Conservation (phyloP, 345 rosid genomes). For the Abelmoschus esculentus region DNA sequence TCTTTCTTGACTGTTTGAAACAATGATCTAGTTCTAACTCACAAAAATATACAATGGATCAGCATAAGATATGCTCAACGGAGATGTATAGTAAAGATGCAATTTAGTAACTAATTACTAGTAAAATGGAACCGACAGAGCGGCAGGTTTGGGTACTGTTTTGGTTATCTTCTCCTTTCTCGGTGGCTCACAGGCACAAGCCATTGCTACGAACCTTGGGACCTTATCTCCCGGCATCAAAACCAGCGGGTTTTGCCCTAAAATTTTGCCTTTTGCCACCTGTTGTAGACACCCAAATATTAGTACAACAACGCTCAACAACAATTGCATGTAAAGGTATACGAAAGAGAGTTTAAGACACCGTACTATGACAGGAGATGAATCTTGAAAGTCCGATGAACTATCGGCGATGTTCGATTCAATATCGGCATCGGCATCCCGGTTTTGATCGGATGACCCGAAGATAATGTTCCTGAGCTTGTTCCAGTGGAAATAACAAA, state of each 20-base stretch:
- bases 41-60: no score
- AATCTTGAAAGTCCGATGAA: background rate
- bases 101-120: background rate
- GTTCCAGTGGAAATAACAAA: slow-evolving; percentile 33
- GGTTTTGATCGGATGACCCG: slow-evolving; percentile 4
- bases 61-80: background rate
- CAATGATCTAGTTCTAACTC: no score
- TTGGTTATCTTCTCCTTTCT: background rate
- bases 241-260: slow-evolving; percentile 18
- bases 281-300: background rate
- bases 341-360: background rate
- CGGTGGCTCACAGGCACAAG: slow-evolving; percentile 28
- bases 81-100: background rate
- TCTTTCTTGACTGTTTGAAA: no score
- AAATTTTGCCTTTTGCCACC: slow-evolving; percentile 12
- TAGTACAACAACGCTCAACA: background rate
- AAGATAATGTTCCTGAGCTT: slow-evolving; percentile 15
- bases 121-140: background rate
- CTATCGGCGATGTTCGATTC: background rate
- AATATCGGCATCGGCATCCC: background rate
- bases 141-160: slow-evolving; percentile 7
- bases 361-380: background rate
- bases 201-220: slow-evolving; percentile 38
- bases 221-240: slow-evolving; percentile 42
- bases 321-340: background rate